Percentiles rank a stretch among this genome's conserved stretches.
Conservation (phyloP, 2,329 filamentous ascomycete species). For the Cytospora schulzeri region DNA sequence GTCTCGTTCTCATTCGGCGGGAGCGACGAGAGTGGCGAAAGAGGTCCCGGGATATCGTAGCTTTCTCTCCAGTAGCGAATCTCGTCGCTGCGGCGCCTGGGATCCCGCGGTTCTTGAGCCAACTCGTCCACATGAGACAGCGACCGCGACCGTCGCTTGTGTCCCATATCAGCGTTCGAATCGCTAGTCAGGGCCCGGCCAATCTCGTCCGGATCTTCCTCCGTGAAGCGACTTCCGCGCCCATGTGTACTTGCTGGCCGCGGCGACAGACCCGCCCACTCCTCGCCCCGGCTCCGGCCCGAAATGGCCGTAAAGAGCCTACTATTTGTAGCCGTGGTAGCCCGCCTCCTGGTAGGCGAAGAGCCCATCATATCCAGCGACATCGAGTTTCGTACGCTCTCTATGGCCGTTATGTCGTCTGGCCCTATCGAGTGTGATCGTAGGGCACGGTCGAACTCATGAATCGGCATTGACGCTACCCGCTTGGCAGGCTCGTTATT, state of each 20-base stretch:
- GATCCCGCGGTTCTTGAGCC: slow-evolving; percentile 37
- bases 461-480: slow-evolving; percentile 61
- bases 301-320: slow-evolving; percentile 37
- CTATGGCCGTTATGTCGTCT: slow-evolving; percentile 55
- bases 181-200: slow-evolving; percentile 65
- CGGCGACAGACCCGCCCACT: slow-evolving; percentile 59
- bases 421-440: slow-evolving; percentile 63
- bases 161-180: slow-evolving; percentile 36
- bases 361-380: slow-evolving; percentile 43
- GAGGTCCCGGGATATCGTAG: slow-evolving; percentile 50
- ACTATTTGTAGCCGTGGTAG: slow-evolving; percentile 44
- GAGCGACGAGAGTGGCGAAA: slow-evolving; percentile 54
- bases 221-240: slow-evolving; percentile 45
- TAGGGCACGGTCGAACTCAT: slow-evolving; percentile 61
- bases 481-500: slow-evolving; percentile 49
- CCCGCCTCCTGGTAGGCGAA: slow-evolving; percentile 42
- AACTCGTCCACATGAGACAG: slow-evolving; percentile 55
- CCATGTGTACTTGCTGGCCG: slow-evolving; percentile 63
- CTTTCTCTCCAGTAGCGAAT: slow-evolving; percentile 67
- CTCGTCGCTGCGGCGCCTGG: slow-evolving; percentile 59
- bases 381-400: slow-evolving; percentile 56
- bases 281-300: slow-evolving; percentile 42
- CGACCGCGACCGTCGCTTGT: slow-evolving; percentile 61
- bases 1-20: slow-evolving; percentile 21
- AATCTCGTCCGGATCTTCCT: slow-evolving; percentile 56